These are phyloP conservation scores for Entonaema liquescens DNA, from an alignment of 495 filamentous ascomycete genomes.

Conservation along the genomic window DNA sequence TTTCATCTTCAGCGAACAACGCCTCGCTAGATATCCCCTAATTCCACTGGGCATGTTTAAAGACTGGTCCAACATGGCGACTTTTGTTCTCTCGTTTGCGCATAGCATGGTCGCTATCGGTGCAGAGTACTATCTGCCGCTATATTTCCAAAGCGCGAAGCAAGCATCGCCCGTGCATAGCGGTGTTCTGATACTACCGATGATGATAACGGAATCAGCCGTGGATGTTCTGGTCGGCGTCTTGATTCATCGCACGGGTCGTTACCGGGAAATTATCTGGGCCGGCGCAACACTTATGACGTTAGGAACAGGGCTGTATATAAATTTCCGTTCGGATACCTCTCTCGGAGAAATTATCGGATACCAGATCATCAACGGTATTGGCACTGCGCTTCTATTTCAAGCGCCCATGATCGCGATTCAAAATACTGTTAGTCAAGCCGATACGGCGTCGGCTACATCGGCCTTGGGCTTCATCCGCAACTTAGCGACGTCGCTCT, in stretches of 20 bases:
- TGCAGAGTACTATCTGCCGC: slow-evolving; percentile 72
- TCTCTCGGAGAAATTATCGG: slow-evolving; percentile 61
- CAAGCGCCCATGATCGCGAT: slow-evolving; percentile 74
- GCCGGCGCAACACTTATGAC: slow-evolving; percentile 60
- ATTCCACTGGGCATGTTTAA: slow-evolving; percentile 73
- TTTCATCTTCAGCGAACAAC: slow-evolving; percentile 70
- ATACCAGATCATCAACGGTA: slow-evolving; percentile 59
- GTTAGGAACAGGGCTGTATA: slow-evolving; percentile 65
- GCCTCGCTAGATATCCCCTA: slow-evolving; percentile 72
- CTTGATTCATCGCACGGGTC: slow-evolving; percentile 67
- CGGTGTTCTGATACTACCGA: slow-evolving; percentile 77
- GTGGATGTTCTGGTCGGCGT: slow-evolving; percentile 60
- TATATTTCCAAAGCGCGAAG: slow-evolving; percentile 77
- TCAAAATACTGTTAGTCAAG: slow-evolving; percentile 66
- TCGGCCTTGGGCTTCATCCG: slow-evolving; percentile 71
- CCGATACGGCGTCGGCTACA: slow-evolving; percentile 72
- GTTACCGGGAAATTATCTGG: slow-evolving; percentile 66
- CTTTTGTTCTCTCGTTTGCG: slow-evolving; percentile 60
- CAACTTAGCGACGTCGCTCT: slow-evolving; percentile 68
- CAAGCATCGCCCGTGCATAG: slow-evolving; percentile 73
- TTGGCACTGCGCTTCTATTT: slow-evolving; percentile 65
- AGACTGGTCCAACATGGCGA: slow-evolving; percentile 65
- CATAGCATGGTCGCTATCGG: slow-evolving; percentile 59
- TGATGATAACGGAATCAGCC: slow-evolving; percentile 60
- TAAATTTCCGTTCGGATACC: slow-evolving; percentile 56